Evolutionary conservation across 345 rosid species (phyloP), one percentile per base, ranked within the genome.

Genomic region (Bruguiera gymnorhiza): DNA sequence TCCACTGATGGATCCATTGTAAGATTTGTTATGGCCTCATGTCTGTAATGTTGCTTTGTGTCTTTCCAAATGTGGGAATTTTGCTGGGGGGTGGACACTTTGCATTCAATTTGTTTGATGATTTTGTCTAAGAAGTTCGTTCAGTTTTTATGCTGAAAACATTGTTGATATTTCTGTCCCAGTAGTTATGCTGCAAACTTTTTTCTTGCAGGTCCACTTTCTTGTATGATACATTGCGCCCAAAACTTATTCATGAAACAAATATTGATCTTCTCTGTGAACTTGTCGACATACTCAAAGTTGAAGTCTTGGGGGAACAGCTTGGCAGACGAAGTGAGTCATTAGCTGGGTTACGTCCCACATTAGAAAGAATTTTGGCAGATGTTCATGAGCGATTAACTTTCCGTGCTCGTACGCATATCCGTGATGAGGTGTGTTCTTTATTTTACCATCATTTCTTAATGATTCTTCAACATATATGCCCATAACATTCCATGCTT

Each of bases 381-480:
- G 97, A 95, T 74, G 85, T 95, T 71, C 91, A 88, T 2, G 99
- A 88, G 76, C 88, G 99, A 66, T 78, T 95, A 78, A 92, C 99
- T 61, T 95, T 95, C 79, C 96, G 97, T 79, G 97, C 97, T 79
- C 91, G 99, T 77, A 92, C 97, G 30, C 83, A 95, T 82, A 89
- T 95, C 57, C 84, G 96, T 68, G 99, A 92, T 72, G 99, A 95
- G 95, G 99, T 92, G 62, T 21, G 69, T 58, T 70, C 65, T 23
- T 56, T 65, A 53, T 48, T 63, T 62, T 50, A 43, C 18, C 50
- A 3, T 0, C 5, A 43, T 43, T 13, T 43, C 50, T 3, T 43
- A 43, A 43, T 13, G 50, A 43, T 43, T 43, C 50, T 43, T 43
- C 15, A 13, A 10, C 16, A 13, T 43, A 43, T 13, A 13, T 43